Base-by-base conservation (phyloP, 78 protist species). In the Capsaspora owczarzaki region DNA sequence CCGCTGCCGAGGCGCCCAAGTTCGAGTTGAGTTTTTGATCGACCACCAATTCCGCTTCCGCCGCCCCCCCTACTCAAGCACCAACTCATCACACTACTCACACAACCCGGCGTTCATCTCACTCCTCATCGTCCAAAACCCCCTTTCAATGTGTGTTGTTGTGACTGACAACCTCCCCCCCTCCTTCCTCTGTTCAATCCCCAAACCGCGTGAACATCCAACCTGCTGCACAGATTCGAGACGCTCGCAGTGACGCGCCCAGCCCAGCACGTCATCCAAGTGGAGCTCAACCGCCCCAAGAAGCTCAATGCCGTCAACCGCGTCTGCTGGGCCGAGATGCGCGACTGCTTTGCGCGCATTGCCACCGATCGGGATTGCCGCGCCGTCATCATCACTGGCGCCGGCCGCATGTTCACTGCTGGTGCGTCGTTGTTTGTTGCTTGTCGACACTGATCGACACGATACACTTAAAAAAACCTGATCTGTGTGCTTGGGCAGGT, bases 261-360 rank as follows among this genome's bases (percentile, higher is more conserved):
- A 16, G 27, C 72, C 12, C 33, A 5, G 12, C 38, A 74, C 63
- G 63, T 77, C 2, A n/a, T 61, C 41, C 49, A 51, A 20, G 71
- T 76, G 20, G 71, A 60, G 38, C 71, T 76, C 31, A 60, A 56
- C 70, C 80, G 80, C 44, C 71, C 71, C 25, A 38, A 40, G 38
- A 60, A 51, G 71, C 40, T 22, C 51, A 76, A 76, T 23, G 70
- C 80, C 29, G 40, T 76, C 53, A 40, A 56, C 51, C 33, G 6
- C 8, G 69, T 0, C 51, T 76, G 49, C 46, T 76, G 77, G 77
- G 14, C 47, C 22, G 78, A 74, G 60, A 29, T 46, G 23, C 78
- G 78, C 41, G 61, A 74, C 22, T 23, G 31, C 44, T 74, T 74
- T 38, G 31, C 1, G 6, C 25, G 20, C 14, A 42, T 74, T 25